These are phyloP conservation scores for Neodidymelliopsis sp. DNA, from an alignment of 2,329 filamentous ascomycete genomes.

Conservation along the genomic window DNA sequence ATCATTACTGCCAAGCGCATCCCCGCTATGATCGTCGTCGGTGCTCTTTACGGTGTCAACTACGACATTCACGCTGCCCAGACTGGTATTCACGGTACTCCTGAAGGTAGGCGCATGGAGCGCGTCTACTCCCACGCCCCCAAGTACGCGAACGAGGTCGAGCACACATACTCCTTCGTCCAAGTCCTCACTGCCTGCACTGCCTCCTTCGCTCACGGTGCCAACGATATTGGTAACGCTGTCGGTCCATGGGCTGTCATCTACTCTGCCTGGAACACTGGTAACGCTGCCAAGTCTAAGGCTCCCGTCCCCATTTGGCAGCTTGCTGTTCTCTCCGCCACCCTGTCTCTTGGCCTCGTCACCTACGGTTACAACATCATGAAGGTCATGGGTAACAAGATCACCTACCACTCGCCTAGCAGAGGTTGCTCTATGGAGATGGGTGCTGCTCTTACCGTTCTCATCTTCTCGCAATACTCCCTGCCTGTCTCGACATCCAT, in stretches of 20 bases:
- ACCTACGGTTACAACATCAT: constrained; percentile 87
- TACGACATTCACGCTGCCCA: constrained; percentile 85
- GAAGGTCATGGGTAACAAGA: constrained; percentile 86
- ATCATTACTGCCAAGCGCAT: constrained; percentile 68
- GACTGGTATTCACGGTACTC: constrained; percentile 72
- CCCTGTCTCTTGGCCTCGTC: constrained; percentile 70
- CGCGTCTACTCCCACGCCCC: constrained; percentile 64
- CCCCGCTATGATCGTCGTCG: constrained; percentile 71
- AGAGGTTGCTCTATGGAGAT: constrained; percentile 76
- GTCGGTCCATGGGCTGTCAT: constrained; percentile 50
- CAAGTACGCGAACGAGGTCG: constrained; percentile 50
- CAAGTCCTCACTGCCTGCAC: constrained; percentile 58
- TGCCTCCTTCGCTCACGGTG: constrained; percentile 66
- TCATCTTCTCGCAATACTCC: constrained; percentile 77
- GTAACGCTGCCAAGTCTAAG: constrained; percentile 67
- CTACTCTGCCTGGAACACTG: constrained; percentile 60
- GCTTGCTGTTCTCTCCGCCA: constrained; percentile 71
- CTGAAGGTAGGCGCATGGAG: constrained; percentile 75
- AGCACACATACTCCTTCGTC: constrained; percentile 56
- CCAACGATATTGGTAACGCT: constrained; percentile 66
- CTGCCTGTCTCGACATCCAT: constrained; percentile 72
- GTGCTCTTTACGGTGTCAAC: constrained; percentile 74
- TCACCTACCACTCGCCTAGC: constrained; percentile 71
- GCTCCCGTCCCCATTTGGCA: constrained; percentile 77
- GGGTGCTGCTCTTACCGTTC: constrained; percentile 78